These are phyloP conservation scores for Rhinocladiella mackenziei DNA, from an alignment of 2,329 filamentous ascomycete genomes.

Conservation along the genomic window DNA sequence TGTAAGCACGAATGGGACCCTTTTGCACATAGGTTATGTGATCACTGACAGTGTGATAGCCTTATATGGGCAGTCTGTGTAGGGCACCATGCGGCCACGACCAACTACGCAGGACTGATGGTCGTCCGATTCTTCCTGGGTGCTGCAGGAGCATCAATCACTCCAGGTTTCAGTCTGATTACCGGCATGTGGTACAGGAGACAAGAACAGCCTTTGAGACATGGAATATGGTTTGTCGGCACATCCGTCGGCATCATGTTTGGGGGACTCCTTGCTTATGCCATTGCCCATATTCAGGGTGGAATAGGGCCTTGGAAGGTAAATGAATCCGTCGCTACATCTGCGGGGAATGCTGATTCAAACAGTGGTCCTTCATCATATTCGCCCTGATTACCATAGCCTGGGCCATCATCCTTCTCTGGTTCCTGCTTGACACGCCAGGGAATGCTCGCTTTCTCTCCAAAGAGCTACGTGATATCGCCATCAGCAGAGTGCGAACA, in stretches of 20 bases:
- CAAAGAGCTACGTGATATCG: constrained; percentile 27
- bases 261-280: constrained; percentile 30
- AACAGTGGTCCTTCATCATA: constrained; percentile 31
- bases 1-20: no score
- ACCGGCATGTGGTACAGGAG: constrained; percentile 40
- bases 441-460: constrained; percentile 29
- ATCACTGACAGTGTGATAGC: no score
- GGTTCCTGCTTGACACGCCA: constrained; percentile 29
- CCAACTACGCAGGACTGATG: constrained; percentile 40
- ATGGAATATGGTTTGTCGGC: constrained; percentile 35
- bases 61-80: background rate
- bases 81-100: constrained; percentile 17
- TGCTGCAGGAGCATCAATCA: constrained; percentile 38
- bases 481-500: constrained; percentile 27
- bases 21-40: no score
- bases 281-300: constrained; percentile 30
- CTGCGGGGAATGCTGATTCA: no score
- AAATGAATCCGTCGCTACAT: background rate
- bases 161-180: constrained; percentile 37
- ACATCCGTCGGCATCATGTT: constrained; percentile 33
- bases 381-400: constrained; percentile 31
- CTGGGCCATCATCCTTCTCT: constrained; percentile 30
- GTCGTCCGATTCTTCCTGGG: constrained; percentile 43
- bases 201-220: constrained; percentile 35
- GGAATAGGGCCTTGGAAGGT: constrained; percentile 31